Evolutionary conservation across 106 monocot species (phyloP).

Genomic region (Amphibolis antarctica): DNA sequence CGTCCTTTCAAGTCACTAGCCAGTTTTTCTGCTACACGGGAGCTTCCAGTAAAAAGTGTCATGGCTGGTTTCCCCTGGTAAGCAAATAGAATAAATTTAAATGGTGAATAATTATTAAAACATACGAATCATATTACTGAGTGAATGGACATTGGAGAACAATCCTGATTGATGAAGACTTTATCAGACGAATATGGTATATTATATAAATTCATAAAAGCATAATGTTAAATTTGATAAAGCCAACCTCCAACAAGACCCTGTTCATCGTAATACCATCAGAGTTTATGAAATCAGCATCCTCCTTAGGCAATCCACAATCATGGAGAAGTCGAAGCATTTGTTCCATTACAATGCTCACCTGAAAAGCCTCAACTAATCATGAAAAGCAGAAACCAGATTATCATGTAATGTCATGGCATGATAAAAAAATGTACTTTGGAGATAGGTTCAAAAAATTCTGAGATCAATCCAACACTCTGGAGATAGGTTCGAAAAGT

Average conservation of each 20-base stretch:
- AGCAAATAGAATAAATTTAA: background rate
- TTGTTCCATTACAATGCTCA: constrained; percentile 99
- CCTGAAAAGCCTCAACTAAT: constrained; percentile 23
- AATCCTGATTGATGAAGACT: no score
- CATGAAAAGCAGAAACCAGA: no score
- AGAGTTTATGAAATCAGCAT: constrained; percentile 84
- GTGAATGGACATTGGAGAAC: no score
- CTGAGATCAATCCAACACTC: no score
- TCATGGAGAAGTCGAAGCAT: constrained; percentile 85
- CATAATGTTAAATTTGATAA: background rate
- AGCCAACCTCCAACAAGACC: constrained; percentile 61
- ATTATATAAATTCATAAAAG: no score
- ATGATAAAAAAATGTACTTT: no score
- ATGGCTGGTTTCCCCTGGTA: constrained; percentile 68
- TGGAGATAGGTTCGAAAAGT: no score
- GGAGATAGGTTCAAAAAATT: no score
- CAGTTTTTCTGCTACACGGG: constrained; percentile 81
- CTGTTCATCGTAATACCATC: constrained; percentile 89
- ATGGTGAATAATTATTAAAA: no score
- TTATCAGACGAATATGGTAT: no score
- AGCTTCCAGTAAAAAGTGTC: constrained; percentile 96
- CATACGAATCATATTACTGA: no score
- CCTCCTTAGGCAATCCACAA: constrained; percentile 76
- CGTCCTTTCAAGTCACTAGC: constrained; percentile 72
- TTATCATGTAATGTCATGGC: no score